Conservation (phyloP, 176 grass and related monocot species). For the Aegilops sharonensis region DNA sequence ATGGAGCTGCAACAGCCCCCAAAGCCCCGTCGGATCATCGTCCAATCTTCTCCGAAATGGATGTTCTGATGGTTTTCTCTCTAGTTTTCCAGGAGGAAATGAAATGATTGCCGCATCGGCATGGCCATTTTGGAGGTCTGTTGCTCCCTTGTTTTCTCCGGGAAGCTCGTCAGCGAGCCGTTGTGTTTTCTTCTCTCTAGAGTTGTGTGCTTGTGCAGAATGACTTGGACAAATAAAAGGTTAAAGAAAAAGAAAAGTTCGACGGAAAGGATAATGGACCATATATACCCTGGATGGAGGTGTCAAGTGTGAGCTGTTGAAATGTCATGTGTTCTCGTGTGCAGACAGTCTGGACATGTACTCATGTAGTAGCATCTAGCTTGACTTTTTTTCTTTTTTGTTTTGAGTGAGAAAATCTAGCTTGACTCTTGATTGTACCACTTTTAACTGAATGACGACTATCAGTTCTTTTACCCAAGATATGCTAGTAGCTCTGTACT, state of each 20-base stretch:
- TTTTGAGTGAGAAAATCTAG: neutral
- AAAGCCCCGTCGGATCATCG: slow-evolving; percentile 43
- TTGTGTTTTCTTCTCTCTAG: slow-evolving; percentile 9
- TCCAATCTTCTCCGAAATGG: slow-evolving; percentile 80
- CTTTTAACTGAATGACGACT: slow-evolving; percentile 1
- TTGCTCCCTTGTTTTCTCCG: slow-evolving; percentile 11
- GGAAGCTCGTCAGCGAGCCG: neutral
- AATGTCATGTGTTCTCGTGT: slow-evolving; percentile 10
- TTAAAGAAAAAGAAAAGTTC: slow-evolving; percentile 13
- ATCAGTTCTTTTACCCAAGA: neutral
- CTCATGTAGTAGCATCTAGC: neutral
- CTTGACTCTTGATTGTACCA: slow-evolving; percentile 18
- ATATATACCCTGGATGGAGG: slow-evolving; percentile 17
- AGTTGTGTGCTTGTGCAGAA: slow-evolving; percentile 50
- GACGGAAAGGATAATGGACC: slow-evolving; percentile 28
- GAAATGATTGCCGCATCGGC: neutral
- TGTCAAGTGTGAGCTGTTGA: slow-evolving; percentile 12
- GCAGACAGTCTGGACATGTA: slow-evolving; percentile 33
- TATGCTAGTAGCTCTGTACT: neutral
- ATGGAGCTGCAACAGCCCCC: slow-evolving; percentile 52
- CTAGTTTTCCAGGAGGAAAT: neutral
- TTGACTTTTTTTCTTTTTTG: neutral
- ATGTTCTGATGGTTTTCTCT: slow-evolving; percentile 53
- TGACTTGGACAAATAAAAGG: slow-evolving; percentile 50
- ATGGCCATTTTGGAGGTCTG: slow-evolving; percentile 7